Base-by-base conservation (phyloP, 2,329 filamentous ascomycete genomes). In the Alternaria hordeiaustralica region DNA sequence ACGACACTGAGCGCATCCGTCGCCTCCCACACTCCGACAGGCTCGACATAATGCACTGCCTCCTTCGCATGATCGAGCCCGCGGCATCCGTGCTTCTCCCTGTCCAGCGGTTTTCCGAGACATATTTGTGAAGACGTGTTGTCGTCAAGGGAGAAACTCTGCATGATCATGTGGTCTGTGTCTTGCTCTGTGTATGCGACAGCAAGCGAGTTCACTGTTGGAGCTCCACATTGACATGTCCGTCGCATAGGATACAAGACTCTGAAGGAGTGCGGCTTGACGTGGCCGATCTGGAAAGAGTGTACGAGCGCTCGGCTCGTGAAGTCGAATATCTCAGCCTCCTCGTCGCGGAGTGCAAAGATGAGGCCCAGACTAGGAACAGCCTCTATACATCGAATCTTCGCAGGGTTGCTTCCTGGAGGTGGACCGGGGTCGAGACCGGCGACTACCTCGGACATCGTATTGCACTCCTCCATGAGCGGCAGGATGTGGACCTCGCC, bases 21-120 rank as follows among this genome's bases (percentile, higher is more conserved):
- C 2, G 87, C 82, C 64, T 89, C 87, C 90, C 90, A 93, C 0
- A 81, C 76, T 0, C 91, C 91, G 0, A 89, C 89, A 41, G 89
- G 86, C n/a, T 83, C 78, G 8, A 93, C 83, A 9, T 81, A 83
- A 50, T 86, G 84, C 43, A 81, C 84, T 3, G 83, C 78, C 68
- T 88, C 85, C 15, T 81, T 84, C 2, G 86, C 84, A 21, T 74
- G 61, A 21, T 76, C 72, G 12, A 82, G 74, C 1, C 76, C 74
- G 28, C 73, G 72, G 55, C 82, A 83, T 13, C 71, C 67, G 33
- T 71, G 64, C 21, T 68, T 64, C 8, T 64, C 71, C 49, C 71
- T 74, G 9, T 74, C 78, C 26, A 74, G 73, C 18, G 71, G 83
- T 61, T 84, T 82, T 47, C 84, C 84, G 55, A 90, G 85, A 73